Evolutionary conservation across 306 rosid species (phyloP).

Genomic region (Pterocarpus santalinus): DNA sequence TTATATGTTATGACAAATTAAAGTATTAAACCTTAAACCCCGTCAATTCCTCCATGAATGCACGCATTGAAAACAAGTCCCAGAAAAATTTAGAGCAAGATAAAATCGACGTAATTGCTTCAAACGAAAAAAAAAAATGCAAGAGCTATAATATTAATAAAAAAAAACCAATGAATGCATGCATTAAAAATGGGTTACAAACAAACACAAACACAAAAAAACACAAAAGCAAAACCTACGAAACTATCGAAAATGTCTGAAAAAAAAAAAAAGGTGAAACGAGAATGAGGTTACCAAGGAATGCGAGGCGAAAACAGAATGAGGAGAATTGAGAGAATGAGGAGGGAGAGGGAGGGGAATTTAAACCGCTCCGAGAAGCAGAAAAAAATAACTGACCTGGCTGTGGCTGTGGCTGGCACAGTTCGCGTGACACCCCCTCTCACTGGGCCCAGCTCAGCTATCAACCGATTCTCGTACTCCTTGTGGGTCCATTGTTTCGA

Average conservation of each 20-base stretch:
- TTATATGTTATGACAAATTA: no score
- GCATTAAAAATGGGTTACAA: not conserved
- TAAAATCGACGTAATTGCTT: not conserved
- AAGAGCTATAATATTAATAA: not conserved
- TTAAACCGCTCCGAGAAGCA: not conserved
- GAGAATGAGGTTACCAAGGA: constrained; percentile 13
- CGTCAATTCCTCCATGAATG: not conserved
- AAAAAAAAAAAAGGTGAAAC: not conserved
- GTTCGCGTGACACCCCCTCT: not conserved
- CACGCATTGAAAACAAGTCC: not conserved
- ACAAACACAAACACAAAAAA: not conserved
- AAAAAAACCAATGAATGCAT: not conserved
- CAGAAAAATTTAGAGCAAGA: not conserved
- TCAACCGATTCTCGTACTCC: constrained; percentile 17
- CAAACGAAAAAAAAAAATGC: no score
- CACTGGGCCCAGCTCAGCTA: constrained; percentile 49
- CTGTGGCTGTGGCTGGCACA: constrained; percentile 18
- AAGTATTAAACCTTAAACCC: not conserved
- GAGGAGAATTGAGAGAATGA: constrained; percentile 32
- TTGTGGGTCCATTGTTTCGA: constrained; percentile 8
- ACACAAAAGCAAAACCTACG: not conserved
- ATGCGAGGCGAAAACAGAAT: constrained; percentile 9
- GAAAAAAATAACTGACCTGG: not conserved
- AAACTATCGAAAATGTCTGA: not conserved
- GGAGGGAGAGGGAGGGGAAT: constrained; percentile 10